phyloP scores from a whole-genome alignment of 371 early-diverging fungal species.

The Umbelopsis sp. region DNA sequence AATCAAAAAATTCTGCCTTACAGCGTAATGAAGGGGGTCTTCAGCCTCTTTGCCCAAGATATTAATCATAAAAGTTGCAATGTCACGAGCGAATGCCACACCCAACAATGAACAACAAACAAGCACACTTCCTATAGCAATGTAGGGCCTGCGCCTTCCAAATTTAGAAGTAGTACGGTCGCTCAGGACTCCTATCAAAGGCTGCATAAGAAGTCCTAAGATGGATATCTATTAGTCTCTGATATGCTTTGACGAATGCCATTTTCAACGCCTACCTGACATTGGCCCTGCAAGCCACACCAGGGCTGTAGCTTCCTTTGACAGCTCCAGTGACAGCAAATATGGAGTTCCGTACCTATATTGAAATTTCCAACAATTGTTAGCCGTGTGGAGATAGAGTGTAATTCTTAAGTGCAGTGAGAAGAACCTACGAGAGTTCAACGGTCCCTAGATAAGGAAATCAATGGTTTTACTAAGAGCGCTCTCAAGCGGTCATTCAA shows the following conservation, averaged over 20 bases:
- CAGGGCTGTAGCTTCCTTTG: conserved; percentile 63
- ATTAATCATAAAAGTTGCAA: conserved; percentile 18
- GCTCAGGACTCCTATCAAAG: conserved; percentile 67
- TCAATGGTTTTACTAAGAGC: not conserved
- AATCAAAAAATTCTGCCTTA: not conserved
- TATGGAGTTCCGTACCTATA: conserved; percentile 77
- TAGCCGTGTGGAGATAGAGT: too few relatives aligned
- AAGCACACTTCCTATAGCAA: conserved; percentile 57
- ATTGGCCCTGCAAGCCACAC: conserved; percentile 87
- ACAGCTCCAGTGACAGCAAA: conserved; percentile 66
- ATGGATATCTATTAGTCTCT: not conserved
- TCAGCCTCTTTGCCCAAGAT: not conserved
- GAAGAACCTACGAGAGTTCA: conserved; percentile 48
- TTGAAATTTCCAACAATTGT: not conserved
- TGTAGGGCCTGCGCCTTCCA: conserved; percentile 65
- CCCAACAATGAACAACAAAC: conserved; percentile 63
- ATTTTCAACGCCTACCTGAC: conserved; percentile 39
- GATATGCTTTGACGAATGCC: too few relatives aligned
- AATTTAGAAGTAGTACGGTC: conserved; percentile 59
- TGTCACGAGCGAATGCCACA: conserved; percentile 68
- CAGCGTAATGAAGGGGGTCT: not conserved
- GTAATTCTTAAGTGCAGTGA: not conserved
- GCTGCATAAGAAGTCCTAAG: conserved; percentile 65
- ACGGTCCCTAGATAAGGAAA: conserved; percentile 46
- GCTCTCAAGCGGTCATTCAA: not conserved